Percentiles rank a stretch among this genome's conserved stretches.
Evolutionary conservation across 805 yeast genomes (phyloP).

Genomic region (Wickerhamiella kurtzmanii): DNA sequence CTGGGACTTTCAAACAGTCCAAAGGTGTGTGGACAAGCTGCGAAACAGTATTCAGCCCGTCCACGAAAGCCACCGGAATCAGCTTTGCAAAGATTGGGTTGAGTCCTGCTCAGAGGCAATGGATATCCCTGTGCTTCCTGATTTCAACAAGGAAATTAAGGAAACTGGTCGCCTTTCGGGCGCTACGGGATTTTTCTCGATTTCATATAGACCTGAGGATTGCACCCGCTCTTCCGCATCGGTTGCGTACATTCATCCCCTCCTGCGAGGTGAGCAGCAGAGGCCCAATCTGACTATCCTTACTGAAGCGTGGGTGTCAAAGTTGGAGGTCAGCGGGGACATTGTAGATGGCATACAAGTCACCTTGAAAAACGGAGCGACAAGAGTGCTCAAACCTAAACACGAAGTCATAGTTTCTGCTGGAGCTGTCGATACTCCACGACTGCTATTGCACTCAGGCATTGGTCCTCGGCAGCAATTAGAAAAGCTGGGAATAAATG

Average conservation of each 20-base stretch:
- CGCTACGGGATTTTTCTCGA: slow-evolving; percentile 8
- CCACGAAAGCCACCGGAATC: slow-evolving; percentile 11
- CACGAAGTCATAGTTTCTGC: slow-evolving; percentile 22
- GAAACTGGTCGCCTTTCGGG: slow-evolving; percentile 4
- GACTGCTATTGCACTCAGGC: slow-evolving; percentile 25
- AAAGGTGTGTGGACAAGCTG: slow-evolving; percentile 10
- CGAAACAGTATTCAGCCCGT: slow-evolving; percentile 13
- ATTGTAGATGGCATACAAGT: slow-evolving; percentile 21
- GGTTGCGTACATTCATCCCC: slow-evolving; percentile 22
- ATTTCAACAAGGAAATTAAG: slow-evolving; percentile 7
- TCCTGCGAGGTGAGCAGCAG: slow-evolving; percentile 7
- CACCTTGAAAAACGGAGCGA: slow-evolving; percentile 19
- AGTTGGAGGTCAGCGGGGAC: slow-evolving; percentile 18
- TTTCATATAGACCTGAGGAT: slow-evolving; percentile 12
- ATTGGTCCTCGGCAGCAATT: slow-evolving; percentile 24
- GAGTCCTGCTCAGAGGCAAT: slow-evolving; percentile 6
- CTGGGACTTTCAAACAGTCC: slow-evolving; percentile 24
- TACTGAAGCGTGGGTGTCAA: slow-evolving; percentile 10
- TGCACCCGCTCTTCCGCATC: slow-evolving; percentile 22
- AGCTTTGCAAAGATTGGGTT: slow-evolving; percentile 11
- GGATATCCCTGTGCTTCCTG: slow-evolving; percentile 6
- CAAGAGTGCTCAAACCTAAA: slow-evolving; percentile 19
- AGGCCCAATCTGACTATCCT: slow-evolving; percentile 11
- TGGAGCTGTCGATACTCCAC: slow-evolving; percentile 26
- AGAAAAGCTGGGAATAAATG: slow-evolving; percentile 21